phyloP scores from a whole-genome alignment of 441 rosid species.

The Jatropha podagrica region DNA sequence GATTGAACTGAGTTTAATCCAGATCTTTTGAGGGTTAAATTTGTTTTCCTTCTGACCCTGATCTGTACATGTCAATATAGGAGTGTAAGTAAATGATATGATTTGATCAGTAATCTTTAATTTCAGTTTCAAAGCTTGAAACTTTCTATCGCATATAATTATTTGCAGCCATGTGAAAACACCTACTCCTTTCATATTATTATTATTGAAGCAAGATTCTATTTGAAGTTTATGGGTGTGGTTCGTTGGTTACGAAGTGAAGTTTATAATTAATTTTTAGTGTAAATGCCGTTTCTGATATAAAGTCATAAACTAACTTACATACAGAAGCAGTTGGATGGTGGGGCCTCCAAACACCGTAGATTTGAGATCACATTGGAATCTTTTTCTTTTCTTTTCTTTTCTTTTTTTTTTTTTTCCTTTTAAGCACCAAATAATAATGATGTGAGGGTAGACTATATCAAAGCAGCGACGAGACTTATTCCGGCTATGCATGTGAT shows the following conservation, averaged over 20 bases:
- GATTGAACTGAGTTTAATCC: constrained; percentile 34
- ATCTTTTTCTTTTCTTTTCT: constrained; percentile 3
- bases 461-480: not conserved
- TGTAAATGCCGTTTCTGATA: constrained; percentile 6
- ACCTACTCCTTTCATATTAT: not conserved
- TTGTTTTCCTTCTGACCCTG: constrained; percentile 26
- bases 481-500: constrained; percentile 9
- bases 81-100: constrained; percentile 34
- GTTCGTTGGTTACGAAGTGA: constrained; percentile 4
- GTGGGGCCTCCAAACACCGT: constrained; percentile 23
- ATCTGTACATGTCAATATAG: constrained; percentile 33
- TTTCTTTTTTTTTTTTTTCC: too few relatives aligned
- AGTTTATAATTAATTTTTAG: constrained; percentile 3
- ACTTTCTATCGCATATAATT: constrained; percentile 15
- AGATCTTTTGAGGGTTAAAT: constrained; percentile 30
- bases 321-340: constrained; percentile 17
- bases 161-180: constrained; percentile 15
- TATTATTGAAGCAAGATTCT: constrained; percentile 22
- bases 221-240: constrained; percentile 1
- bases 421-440: not conserved
- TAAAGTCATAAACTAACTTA: constrained; percentile 23
- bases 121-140: constrained; percentile 14
- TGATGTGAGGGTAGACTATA: constrained; percentile 10
- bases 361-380: constrained; percentile 18
- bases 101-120: constrained; percentile 15